Base-by-base conservation (phyloP, 495 filamentous ascomycete genomes). In the Penicillium verhagenii region DNA sequence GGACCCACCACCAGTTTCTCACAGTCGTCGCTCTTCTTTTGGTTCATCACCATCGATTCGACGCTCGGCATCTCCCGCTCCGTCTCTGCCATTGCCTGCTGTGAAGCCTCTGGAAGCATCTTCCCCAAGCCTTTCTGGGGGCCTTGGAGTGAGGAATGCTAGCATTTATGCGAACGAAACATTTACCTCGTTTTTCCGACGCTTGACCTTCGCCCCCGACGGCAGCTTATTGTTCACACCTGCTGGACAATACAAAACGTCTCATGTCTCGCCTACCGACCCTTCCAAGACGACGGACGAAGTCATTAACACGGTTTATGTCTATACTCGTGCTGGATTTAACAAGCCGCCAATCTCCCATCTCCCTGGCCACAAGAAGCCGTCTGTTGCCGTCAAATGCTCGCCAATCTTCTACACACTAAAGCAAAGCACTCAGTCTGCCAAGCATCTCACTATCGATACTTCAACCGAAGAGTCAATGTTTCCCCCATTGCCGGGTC, bases 311-410 rank as follows among this genome's bases (percentile, higher is more conserved):
- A 99, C 95, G 0, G 95, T 97, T 24, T 99, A 97, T 71, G 91
- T 99, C 43, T 99, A 99, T 66, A 97, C 93, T 0, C 82, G 95
- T 54, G 95, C 91, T 16, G 95, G 95, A 11, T 89, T 99, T 61
- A 97, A 96, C 70, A 97, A 93, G 67, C 92, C 95, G 13, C 95
- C 95, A 14, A 89, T 99, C 53, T 91, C 95, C n/a, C 93, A 97
- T 73, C 81, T 99, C 26, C 95, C 95, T 0, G 95, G 94, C 1
- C 93, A 97, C 63, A 99, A 97, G 77, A 99, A 99, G 66, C 93
- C 95, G 8, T 99, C 95, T 1, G 90, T 99, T 11, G 95, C 91
- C 4, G 90, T 99, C 42, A 87, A 88, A 66, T 99, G 94, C 70
- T 99, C 93, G 2, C 92, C 95, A 0, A 71, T 96, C 2, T 85